Evolutionary conservation across 129 eudicot genomes (phyloP).

Genomic region (Tagetes erecta): DNA sequence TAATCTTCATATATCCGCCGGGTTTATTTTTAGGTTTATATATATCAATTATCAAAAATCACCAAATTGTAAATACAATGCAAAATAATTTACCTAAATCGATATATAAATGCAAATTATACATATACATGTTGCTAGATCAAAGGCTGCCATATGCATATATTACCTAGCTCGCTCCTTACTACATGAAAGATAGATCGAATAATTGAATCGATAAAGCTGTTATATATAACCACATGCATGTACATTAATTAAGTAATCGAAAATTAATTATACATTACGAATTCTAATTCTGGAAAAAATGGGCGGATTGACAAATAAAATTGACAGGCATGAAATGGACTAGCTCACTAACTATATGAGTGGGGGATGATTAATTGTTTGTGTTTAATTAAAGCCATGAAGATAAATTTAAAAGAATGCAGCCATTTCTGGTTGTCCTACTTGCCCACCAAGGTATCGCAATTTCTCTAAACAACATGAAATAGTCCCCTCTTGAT

Average conservation of each 20-base stretch:
- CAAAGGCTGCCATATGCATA: not conserved
- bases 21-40: too few relatives aligned
- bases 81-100: not conserved
- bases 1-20: too few relatives aligned
- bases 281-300: slow-evolving; percentile 16
- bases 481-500: not conserved
- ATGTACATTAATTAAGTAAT: not conserved
- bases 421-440: slow-evolving; percentile 64
- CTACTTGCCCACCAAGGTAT: slow-evolving; percentile 40
- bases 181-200: not conserved
- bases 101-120: not conserved
- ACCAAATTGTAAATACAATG: too few relatives aligned
- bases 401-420: slow-evolving; percentile 52
- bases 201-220: not conserved
- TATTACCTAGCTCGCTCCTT: too few relatives aligned
- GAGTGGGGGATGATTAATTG: not conserved
- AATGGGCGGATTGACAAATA: not conserved
- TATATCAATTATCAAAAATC: too few relatives aligned
- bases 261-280: not conserved
- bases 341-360: slow-evolving; percentile 22
- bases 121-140: not conserved
- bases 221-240: not conserved
- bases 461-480: slow-evolving; percentile 3
- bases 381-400: slow-evolving; percentile 36
- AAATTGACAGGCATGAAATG: slow-evolving; percentile 25